phyloP scores from a whole-genome alignment of 2,329 filamentous ascomycete genomes.

The Emergomyces africanus region DNA sequence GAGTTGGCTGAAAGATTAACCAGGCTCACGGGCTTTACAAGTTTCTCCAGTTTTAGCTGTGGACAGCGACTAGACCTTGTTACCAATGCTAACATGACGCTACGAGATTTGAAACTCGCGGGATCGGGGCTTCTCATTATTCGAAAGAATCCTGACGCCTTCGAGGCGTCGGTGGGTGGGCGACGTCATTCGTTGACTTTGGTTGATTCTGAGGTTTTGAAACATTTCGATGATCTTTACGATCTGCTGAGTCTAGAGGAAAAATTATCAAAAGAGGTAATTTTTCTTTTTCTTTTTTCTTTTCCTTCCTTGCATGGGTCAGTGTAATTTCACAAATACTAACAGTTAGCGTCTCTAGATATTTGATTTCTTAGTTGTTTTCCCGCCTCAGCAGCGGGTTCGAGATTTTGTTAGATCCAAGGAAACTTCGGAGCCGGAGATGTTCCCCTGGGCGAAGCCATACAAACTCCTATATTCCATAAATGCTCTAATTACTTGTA shows the following conservation, averaged over 20 bases:
- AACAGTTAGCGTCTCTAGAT: conserved; percentile 34
- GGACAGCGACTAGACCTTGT: conserved; percentile 53
- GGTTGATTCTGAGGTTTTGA: conserved; percentile 66
- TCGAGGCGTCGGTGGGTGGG: conserved; percentile 17
- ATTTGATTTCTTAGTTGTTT: conserved; percentile 55
- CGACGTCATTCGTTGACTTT: conserved; percentile 41
- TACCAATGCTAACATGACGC: conserved; percentile 45
- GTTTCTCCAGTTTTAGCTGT: conserved; percentile 59
- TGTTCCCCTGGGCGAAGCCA: conserved; percentile 57
- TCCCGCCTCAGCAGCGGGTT: conserved; percentile 55
- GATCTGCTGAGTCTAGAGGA: conserved; percentile 64
- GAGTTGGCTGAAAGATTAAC: conserved; percentile 56
- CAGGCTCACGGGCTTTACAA: conserved; percentile 60
- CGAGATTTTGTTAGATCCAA: conserved; percentile 46
- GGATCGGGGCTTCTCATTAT: conserved; percentile 54
- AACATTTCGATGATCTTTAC: conserved; percentile 76
- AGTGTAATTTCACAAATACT: conserved; percentile 2
- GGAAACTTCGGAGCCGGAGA: conserved; percentile 40
- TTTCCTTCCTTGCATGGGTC: not conserved
- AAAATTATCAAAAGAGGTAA: conserved; percentile 52
- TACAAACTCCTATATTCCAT: conserved; percentile 64
- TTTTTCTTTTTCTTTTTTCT: conserved; percentile 6
- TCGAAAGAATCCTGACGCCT: conserved; percentile 42
- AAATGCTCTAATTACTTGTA: conserved; percentile 51
- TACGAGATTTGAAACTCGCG: conserved; percentile 53